A percentile compares a stretch with the other conserved stretches of the same genome.
phyloP scores from a whole-genome alignment of 2,329 filamentous ascomycete genomes.

The Fusarium vanettenii region DNA sequence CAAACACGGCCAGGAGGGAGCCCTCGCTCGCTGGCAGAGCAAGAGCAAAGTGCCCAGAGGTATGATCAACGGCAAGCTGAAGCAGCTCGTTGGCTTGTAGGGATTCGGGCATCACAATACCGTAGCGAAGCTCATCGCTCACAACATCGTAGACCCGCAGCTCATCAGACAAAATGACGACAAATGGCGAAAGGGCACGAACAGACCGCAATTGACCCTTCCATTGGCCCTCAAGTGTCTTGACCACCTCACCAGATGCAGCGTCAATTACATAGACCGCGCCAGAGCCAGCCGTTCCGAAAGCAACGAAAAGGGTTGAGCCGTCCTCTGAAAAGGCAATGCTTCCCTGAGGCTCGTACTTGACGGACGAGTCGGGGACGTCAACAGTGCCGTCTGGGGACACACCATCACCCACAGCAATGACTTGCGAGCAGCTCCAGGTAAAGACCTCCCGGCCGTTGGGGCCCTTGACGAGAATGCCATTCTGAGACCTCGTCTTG shows the following conservation, averaged over 20 bases:
- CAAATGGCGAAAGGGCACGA: conserved; percentile 76
- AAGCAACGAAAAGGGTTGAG: conserved; percentile 80
- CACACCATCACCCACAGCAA: conserved; percentile 64
- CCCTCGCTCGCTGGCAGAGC: conserved; percentile 60
- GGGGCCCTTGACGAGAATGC: conserved; percentile 70
- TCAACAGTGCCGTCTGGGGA: conserved; percentile 54
- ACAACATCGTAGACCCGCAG: conserved; percentile 89
- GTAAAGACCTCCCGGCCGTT: conserved; percentile 71
- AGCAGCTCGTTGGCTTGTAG: conserved; percentile 59
- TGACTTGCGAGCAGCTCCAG: conserved; percentile 77
- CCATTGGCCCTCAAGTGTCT: conserved; percentile 76
- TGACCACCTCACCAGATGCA: conserved; percentile 72
- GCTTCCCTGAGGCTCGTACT: conserved; percentile 65
- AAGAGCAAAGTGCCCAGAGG: conserved; percentile 74
- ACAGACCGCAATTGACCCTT: conserved; percentile 74
- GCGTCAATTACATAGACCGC: conserved; percentile 83
- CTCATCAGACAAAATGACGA: conserved; percentile 80
- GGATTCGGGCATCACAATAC: conserved; percentile 64
- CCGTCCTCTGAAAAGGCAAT: conserved; percentile 87
- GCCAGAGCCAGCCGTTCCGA: conserved; percentile 65
- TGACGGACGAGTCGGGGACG: conserved; percentile 32
- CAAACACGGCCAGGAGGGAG: conserved; percentile 75
- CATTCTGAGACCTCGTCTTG: conserved; percentile 75
- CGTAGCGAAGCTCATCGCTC: conserved; percentile 77
- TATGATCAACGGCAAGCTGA: conserved; percentile 78